Percentiles rank a stretch among this genome's conserved stretches.
Conservation (phyloP, 2,329 filamentous ascomycete species). For the Trichoderma asperellum region DNA sequence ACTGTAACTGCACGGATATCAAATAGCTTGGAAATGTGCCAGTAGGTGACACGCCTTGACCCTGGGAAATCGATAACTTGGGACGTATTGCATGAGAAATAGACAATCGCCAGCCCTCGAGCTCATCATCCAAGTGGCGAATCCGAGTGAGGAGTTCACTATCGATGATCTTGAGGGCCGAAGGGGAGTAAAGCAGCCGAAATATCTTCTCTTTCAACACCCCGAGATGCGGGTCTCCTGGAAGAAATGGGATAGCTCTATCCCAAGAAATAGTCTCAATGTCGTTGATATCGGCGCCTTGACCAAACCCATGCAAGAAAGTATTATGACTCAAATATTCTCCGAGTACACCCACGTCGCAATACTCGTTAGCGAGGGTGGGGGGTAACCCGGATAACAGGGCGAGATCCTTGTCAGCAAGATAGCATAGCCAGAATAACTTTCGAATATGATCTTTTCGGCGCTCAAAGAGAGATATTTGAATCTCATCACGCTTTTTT, state of each 20-base stretch:
- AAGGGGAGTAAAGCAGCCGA: constrained; percentile 2
- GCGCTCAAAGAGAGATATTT: not conserved
- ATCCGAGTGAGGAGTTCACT: constrained; percentile 7
- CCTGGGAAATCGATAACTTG: not conserved
- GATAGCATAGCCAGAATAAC: constrained; percentile 11
- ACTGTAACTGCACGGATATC: not conserved
- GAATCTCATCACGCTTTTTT: not conserved
- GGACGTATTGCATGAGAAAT: not conserved
- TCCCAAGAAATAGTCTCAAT: not conserved
- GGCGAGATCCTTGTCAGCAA: not conserved
- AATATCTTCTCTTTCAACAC: not conserved
- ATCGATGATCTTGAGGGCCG: constrained; percentile 1
- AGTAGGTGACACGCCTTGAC: not conserved
- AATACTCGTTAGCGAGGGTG: not conserved
- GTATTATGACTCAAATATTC: not conserved
- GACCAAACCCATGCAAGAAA: not conserved
- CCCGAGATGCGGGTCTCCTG: not conserved
- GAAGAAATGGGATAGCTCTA: not conserved
- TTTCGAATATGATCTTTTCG: not conserved
- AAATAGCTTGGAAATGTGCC: not conserved
- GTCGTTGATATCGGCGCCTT: not conserved
- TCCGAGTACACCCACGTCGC: not conserved
- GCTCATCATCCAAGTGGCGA: constrained; percentile 14
- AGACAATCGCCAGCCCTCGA: constrained; percentile 8
- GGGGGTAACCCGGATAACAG: not conserved